Percentiles rank a stretch among this genome's conserved stretches.
phyloP scores from a whole-genome alignment of 2,329 filamentous ascomycete genomes.

The Colletotrichum sp. region DNA sequence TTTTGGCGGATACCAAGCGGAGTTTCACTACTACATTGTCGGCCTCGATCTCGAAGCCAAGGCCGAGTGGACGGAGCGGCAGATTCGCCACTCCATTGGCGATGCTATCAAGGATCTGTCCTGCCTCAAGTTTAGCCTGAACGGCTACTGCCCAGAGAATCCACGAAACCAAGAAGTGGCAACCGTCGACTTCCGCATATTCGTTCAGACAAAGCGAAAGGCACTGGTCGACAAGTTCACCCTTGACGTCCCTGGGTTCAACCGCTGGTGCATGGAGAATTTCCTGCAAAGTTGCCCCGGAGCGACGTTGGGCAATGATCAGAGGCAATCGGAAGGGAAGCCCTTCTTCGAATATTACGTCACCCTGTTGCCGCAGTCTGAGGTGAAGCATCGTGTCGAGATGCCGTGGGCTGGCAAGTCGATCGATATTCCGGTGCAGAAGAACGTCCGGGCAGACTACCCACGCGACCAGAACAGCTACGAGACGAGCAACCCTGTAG shows the following conservation, averaged over 20 bases:
- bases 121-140: constrained; percentile 21
- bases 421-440: constrained; percentile 26
- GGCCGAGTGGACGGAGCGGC: constrained; percentile 27
- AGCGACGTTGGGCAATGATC: constrained; percentile 27
- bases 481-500: constrained; percentile 23
- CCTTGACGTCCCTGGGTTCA: constrained; percentile 23
- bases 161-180: constrained; percentile 23
- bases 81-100: constrained; percentile 34
- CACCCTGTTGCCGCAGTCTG: constrained; percentile 27
- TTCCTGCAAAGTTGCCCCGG: constrained; percentile 29
- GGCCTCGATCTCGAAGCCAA: constrained; percentile 27
- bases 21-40: constrained; percentile 26
- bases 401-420: constrained; percentile 29
- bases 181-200: constrained; percentile 25
- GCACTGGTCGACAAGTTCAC: constrained; percentile 18
- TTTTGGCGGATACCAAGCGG: constrained; percentile 28
- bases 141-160: constrained; percentile 22
- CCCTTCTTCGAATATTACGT: constrained; percentile 30
- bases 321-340: constrained; percentile 27
- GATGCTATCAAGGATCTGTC: constrained; percentile 25
- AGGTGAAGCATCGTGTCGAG: constrained; percentile 28
- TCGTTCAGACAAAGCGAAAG: constrained; percentile 8
- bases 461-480: constrained; percentile 24
- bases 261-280: constrained; percentile 27
- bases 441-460: constrained; percentile 23